Evolutionary conservation across 192 early-diverging fungal genomes (phyloP).

Genomic region (Mortierella antarctica): DNA sequence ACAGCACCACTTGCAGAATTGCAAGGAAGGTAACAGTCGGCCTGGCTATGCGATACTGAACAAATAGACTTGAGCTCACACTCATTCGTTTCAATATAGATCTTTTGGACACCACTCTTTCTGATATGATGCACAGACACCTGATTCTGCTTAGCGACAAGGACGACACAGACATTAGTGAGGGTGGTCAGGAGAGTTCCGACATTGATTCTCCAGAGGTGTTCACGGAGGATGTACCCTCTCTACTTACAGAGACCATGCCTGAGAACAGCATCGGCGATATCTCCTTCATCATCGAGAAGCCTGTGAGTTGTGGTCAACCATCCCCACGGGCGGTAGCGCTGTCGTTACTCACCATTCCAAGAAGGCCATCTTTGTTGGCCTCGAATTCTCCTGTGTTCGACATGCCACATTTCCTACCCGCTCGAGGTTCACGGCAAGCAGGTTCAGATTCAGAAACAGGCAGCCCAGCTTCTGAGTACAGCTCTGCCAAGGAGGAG

Average conservation of each 20-base stretch:
- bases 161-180: neutral
- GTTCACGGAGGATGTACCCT: neutral
- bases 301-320: neutral
- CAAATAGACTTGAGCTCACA: too few relatives aligned
- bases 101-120: conserved; percentile 36
- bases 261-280: conserved; percentile 19
- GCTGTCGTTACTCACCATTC: neutral
- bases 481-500: conserved; percentile 18
- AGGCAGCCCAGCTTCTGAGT: neutral
- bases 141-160: conserved; percentile 24
- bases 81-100: conserved; percentile 5
- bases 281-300: conserved; percentile 13
- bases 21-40: too few relatives aligned
- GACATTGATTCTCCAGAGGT: neutral
- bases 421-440: neutral
- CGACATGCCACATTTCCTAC: neutral
- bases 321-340: too few relatives aligned
- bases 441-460: neutral
- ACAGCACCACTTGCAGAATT: too few relatives aligned
- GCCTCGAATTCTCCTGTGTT: neutral
- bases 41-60: neutral
- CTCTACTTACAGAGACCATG: conserved; percentile 26
- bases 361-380: neutral
- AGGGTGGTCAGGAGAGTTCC: neutral
- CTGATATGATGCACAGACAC: conserved; percentile 35